phyloP scores from a whole-genome alignment of 169 alveolate genomes.

The Blepharisma undulans region DNA sequence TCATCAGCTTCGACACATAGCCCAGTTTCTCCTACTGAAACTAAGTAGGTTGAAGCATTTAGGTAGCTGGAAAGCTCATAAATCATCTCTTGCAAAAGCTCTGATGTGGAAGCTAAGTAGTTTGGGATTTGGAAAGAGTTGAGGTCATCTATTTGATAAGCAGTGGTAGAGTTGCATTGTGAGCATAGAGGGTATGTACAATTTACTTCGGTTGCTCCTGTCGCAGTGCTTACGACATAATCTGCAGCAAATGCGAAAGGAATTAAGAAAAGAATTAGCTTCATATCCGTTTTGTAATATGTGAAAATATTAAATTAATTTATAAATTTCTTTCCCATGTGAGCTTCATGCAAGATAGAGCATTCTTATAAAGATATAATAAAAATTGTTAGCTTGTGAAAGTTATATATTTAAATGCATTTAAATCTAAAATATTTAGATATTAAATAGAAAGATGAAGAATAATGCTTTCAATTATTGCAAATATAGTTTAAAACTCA shows the following conservation, averaged over 20 bases:
- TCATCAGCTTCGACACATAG: not conserved
- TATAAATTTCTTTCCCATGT: not conserved
- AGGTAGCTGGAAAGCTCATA: not conserved
- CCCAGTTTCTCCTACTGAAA: not conserved
- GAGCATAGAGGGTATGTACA: not conserved
- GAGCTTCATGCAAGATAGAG: not conserved
- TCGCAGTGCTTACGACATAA: not conserved
- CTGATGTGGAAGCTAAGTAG: not conserved
- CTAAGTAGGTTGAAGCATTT: not conserved
- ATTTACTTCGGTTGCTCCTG: not conserved
- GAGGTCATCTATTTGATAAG: not conserved
- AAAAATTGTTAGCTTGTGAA: not conserved
- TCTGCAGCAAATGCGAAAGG: not conserved
- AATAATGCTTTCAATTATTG: no score
- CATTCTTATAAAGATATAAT: not conserved
- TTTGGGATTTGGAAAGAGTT: not conserved
- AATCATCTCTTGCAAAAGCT: not conserved
- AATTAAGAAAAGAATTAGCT: not conserved
- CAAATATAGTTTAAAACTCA: no score
- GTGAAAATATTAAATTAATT: not conserved
- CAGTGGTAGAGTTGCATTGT: not conserved
- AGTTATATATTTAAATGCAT: no score
- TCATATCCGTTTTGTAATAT: slow-evolving; percentile 6
- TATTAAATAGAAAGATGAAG: no score
- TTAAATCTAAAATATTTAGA: not conserved